Percentiles rank a stretch among this genome's conserved stretches.
Evolutionary conservation across 1,139 yeast species (phyloP).

Genomic region (Blastobotrys buckinghamii): DNA sequence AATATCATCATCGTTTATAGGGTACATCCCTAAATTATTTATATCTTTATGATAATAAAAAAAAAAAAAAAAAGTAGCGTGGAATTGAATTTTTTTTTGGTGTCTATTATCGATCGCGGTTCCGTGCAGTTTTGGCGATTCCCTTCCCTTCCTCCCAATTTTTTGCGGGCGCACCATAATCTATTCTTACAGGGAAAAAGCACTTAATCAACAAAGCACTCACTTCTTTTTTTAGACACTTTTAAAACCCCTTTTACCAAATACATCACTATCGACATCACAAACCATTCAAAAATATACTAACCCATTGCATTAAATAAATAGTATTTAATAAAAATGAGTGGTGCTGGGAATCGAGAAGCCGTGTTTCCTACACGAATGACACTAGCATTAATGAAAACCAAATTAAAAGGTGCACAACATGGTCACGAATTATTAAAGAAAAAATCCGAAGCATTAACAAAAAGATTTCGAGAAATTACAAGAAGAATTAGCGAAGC

Average conservation of each 20-base stretch:
- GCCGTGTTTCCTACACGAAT: constrained; percentile 88
- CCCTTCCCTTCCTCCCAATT: background rate
- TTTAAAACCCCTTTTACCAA: background rate
- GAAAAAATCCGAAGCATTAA: constrained; percentile 94
- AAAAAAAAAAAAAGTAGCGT: background rate
- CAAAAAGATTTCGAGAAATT: constrained; percentile 93
- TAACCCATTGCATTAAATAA: background rate
- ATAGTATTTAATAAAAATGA: background rate
- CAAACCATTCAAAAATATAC: background rate
- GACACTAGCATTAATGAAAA: constrained; percentile 94
- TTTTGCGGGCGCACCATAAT: background rate
- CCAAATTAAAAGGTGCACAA: constrained; percentile 93
- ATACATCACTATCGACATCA: background rate
- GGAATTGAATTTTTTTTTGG: no score
- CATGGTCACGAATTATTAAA: constrained; percentile 92
- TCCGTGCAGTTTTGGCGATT: no score
- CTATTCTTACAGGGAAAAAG: no score
- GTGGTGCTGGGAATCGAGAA: constrained; percentile 23
- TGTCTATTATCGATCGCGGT: background rate
- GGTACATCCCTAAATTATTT: no score
- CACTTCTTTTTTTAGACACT: background rate
- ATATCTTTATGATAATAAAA: background rate
- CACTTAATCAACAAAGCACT: background rate
- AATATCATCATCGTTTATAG: constrained; percentile 33
- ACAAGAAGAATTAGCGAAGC: constrained; percentile 93